These are phyloP conservation scores for Chlorociboria aeruginascens DNA, from an alignment of 495 filamentous ascomycete genomes.

Conservation along the genomic window DNA sequence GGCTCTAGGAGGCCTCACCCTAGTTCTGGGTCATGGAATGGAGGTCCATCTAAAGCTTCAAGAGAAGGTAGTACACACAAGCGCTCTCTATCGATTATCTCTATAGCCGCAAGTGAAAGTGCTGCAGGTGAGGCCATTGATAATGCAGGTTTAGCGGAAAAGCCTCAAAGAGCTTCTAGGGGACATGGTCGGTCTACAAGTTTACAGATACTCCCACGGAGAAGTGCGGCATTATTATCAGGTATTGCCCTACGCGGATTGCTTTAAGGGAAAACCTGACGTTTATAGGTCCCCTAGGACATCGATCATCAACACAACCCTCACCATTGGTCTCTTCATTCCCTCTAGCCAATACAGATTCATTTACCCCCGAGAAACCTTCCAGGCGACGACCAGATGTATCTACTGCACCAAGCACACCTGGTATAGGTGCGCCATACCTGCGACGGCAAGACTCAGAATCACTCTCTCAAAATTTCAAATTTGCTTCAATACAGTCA, in stretches of 20 bases:
- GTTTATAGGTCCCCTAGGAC: slow-evolving; percentile 29
- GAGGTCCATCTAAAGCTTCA: slow-evolving; percentile 1
- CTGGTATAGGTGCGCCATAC: slow-evolving; percentile 17
- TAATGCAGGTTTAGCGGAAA: slow-evolving; percentile 18
- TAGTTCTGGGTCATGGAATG: slow-evolving; percentile 9
- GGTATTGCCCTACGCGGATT: slow-evolving; percentile 22
- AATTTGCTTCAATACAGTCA: slow-evolving; percentile 13
- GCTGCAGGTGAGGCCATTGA: slow-evolving; percentile 28
- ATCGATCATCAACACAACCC: slow-evolving; percentile 19
- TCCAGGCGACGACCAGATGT: slow-evolving; percentile 25
- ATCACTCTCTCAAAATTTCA: slow-evolving; percentile 11
- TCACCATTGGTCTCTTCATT: slow-evolving; percentile 15
- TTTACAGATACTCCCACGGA: slow-evolving; percentile 60
- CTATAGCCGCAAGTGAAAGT: slow-evolving; percentile 60
- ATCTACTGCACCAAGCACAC: slow-evolving; percentile 29
- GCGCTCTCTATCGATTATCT: slow-evolving; percentile 90
- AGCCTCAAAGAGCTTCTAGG: slow-evolving; percentile 38
- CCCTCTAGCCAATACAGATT: slow-evolving; percentile 3
- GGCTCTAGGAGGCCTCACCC: slow-evolving; percentile 21
- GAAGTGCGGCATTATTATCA: slow-evolving; percentile 29
- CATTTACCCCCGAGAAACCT: slow-evolving; percentile 3
- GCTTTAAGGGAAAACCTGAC: background rate
- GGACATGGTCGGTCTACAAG: slow-evolving; percentile 75
- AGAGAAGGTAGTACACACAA: slow-evolving; percentile 30
- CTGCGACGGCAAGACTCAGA: slow-evolving; percentile 8